Evolutionary conservation across 108 stramenopile genomes (phyloP).

Genomic region (Pseudonitzschia delicatissima): DNA sequence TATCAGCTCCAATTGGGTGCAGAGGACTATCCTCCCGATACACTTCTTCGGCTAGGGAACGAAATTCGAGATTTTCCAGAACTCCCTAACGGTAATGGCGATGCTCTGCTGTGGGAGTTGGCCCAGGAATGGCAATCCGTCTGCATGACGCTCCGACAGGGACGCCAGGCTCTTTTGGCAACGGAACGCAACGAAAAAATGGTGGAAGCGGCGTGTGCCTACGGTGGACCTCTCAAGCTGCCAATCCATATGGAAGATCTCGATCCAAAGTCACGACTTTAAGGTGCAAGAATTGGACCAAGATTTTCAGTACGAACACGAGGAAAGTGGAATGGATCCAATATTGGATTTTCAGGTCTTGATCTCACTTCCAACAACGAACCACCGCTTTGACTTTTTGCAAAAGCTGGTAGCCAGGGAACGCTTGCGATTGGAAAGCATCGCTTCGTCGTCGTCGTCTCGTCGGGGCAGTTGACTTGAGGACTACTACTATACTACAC

Average conservation of each 20-base stretch:
- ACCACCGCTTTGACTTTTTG: slow-evolving; percentile 39
- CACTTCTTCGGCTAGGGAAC: slow-evolving; percentile 15
- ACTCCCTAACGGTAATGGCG: not conserved
- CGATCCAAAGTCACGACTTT: slow-evolving; percentile 36
- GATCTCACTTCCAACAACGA: slow-evolving; percentile 30
- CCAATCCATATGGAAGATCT: slow-evolving; percentile 62
- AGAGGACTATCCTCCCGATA: slow-evolving; percentile 16
- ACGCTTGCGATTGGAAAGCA: slow-evolving; percentile 44
- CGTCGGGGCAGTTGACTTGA: too few species aligned
- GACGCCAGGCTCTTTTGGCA: slow-evolving; percentile 36
- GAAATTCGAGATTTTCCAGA: slow-evolving; percentile 16
- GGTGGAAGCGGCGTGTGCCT: slow-evolving; percentile 41
- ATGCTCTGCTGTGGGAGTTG: slow-evolving; percentile 42
- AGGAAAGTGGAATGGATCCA: slow-evolving; percentile 59
- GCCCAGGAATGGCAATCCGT: slow-evolving; percentile 73
- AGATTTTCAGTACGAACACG: slow-evolving; percentile 41
- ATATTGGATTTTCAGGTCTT: slow-evolving; percentile 70
- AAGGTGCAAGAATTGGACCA: slow-evolving; percentile 50
- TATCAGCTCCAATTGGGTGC: slow-evolving; percentile 49
- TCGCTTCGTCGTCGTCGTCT: slow-evolving; percentile 7
- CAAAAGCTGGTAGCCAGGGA: slow-evolving; percentile 48
- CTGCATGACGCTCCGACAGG: slow-evolving; percentile 57
- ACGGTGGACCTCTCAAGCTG: slow-evolving; percentile 57
- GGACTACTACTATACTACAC: too few species aligned
- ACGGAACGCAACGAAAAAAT: slow-evolving; percentile 59